phyloP scores from a whole-genome alignment of 306 rosid species.

The Begonia masoniana region DNA sequence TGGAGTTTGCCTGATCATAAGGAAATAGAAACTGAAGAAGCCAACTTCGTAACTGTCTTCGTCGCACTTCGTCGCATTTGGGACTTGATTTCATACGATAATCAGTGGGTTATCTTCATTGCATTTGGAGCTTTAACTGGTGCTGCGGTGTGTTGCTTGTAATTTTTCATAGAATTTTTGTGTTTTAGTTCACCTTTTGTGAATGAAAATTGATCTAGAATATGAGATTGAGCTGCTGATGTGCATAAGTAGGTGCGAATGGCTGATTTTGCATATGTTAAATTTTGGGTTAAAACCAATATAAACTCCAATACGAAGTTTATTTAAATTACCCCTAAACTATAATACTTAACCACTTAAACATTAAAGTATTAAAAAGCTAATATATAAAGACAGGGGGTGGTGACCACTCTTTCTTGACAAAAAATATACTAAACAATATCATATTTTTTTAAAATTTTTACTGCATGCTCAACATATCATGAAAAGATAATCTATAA shows the following conservation, averaged over 20 bases:
- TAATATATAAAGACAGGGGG: too few species aligned
- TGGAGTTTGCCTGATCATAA: constrained; percentile 31
- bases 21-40: constrained; percentile 13
- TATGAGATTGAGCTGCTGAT: not conserved
- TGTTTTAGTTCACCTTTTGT: not conserved
- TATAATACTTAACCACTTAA: too few species aligned
- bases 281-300: too few species aligned
- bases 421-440: too few species aligned
- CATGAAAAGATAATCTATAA: too few species aligned
- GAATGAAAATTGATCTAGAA: not conserved
- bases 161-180: not conserved
- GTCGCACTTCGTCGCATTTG: constrained; percentile 44
- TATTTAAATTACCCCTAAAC: too few species aligned
- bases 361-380: too few species aligned
- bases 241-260: not conserved
- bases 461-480: too few species aligned
- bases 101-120: constrained; percentile 26
- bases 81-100: constrained; percentile 32
- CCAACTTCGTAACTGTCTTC: constrained; percentile 18
- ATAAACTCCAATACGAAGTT: too few species aligned
- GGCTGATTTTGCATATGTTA: not conserved
- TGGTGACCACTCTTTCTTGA: too few species aligned
- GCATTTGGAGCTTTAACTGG: constrained; percentile 27
- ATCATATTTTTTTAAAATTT: too few species aligned
- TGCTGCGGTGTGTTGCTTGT: constrained; percentile 38